Evolutionary conservation across 805 yeast species (phyloP).

Genomic region (Candida awuae): DNA sequence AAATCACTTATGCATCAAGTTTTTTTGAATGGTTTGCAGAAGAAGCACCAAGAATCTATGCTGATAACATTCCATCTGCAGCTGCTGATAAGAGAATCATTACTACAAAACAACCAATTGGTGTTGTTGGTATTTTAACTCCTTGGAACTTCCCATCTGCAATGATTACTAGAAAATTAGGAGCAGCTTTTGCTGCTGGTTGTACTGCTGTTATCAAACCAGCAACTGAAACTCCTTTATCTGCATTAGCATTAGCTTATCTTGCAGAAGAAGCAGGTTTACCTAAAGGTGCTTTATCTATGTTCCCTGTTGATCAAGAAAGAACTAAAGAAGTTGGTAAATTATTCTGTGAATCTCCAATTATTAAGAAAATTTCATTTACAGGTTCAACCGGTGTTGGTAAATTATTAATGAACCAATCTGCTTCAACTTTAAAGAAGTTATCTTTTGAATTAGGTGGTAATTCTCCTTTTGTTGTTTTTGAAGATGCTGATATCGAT

Average conservation of each 20-base stretch:
- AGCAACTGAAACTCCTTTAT: conserved; percentile 72
- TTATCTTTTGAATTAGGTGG: conserved; percentile 84
- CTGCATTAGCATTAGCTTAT: conserved; percentile 68
- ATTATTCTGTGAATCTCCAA: conserved; percentile 67
- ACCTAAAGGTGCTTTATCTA: conserved; percentile 85
- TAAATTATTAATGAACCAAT: conserved; percentile 59
- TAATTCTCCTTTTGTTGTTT: conserved; percentile 79
- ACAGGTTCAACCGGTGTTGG: conserved; percentile 92
- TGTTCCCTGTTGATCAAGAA: conserved; percentile 75
- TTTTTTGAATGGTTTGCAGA: conserved; percentile 89
- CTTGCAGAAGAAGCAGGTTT: conserved; percentile 74
- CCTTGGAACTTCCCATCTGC: conserved; percentile 84
- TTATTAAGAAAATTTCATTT: conserved; percentile 84
- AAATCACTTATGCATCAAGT: conserved; percentile 49
- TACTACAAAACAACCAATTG: conserved; percentile 67
- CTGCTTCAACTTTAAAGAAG: conserved; percentile 68
- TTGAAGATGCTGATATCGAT: conserved; percentile 64
- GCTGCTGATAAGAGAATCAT: conserved; percentile 47
- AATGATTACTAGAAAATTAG: conserved; percentile 75
- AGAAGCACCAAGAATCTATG: conserved; percentile 56
- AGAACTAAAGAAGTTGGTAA: conserved; percentile 59
- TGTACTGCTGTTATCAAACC: conserved; percentile 68
- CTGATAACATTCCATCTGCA: conserved; percentile 65
- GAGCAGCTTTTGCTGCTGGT: conserved; percentile 74
- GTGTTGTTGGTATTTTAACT: conserved; percentile 76